A percentile compares a stretch with the other conserved stretches of the same genome.
phyloP scores from a whole-genome alignment of 2,329 filamentous ascomycete species.

The Didymellaceae sp. region DNA sequence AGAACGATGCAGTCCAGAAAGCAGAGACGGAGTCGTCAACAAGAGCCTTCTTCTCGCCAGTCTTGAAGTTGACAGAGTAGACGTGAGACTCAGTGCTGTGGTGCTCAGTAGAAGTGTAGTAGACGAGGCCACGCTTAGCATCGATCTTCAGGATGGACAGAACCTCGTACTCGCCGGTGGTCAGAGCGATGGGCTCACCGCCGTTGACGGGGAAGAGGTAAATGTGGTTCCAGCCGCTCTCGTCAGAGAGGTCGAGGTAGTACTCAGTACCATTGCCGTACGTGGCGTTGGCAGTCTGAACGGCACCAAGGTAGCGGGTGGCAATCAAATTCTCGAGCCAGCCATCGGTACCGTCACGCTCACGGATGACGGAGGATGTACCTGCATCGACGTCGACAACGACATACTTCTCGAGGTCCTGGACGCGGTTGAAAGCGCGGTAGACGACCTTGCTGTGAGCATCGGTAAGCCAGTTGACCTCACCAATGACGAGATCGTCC shows the following conservation, averaged over 20 bases:
- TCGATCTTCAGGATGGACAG: constrained; percentile 66
- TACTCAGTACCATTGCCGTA: constrained; percentile 55
- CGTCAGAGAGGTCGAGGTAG: constrained; percentile 72
- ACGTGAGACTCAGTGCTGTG: constrained; percentile 72
- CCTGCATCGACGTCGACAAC: constrained; percentile 61
- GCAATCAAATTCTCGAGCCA: constrained; percentile 68
- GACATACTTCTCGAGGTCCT: constrained; percentile 69
- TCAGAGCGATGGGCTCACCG: constrained; percentile 64
- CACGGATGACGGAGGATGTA: constrained; percentile 57
- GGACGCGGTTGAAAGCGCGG: constrained; percentile 71
- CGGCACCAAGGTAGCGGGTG: constrained; percentile 61
- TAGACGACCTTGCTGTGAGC: constrained; percentile 67
- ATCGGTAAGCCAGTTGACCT: constrained; percentile 71
- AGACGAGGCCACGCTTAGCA: constrained; percentile 61
- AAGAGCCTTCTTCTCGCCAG: constrained; percentile 62
- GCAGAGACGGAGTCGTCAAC: constrained; percentile 67
- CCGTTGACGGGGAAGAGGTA: constrained; percentile 68
- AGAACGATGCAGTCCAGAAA: constrained; percentile 71
- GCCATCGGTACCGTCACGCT: constrained; percentile 65
- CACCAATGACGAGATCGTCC: constrained; percentile 69
- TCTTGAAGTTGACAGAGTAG: constrained; percentile 68
- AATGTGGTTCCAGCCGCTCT: constrained; percentile 69
- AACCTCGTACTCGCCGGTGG: constrained; percentile 71
- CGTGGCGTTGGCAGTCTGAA: constrained; percentile 38
- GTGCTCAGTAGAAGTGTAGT: constrained; percentile 69